These are phyloP conservation scores for Ammopiptanthus mongolicus DNA, from an alignment of 306 rosid species.

Conservation along the genomic window DNA sequence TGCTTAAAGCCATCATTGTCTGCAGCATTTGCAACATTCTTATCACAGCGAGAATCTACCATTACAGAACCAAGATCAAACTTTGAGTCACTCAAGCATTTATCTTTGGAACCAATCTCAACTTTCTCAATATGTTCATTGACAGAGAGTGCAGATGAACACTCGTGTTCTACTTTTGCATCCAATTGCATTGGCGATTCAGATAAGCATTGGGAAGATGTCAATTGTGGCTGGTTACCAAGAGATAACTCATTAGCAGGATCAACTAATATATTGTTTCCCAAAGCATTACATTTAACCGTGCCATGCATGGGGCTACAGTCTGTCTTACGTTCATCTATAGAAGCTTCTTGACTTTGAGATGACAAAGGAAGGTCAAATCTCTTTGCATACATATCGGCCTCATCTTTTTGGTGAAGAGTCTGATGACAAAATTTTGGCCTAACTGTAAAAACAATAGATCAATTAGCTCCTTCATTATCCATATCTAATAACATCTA, in stretches of 20 bases:
- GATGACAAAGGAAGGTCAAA: conserved; percentile 13
- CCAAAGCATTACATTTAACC: conserved; percentile 22
- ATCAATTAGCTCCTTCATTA: not conserved
- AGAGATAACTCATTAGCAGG: conserved; percentile 25
- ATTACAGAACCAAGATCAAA: not conserved
- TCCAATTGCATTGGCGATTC: conserved; percentile 19
- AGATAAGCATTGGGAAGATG: conserved; percentile 12
- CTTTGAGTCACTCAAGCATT: not conserved
- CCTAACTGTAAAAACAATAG: conserved; percentile 26
- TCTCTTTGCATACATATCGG: not conserved
- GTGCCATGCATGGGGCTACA: not conserved
- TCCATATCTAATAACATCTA: not conserved
- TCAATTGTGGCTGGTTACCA: conserved; percentile 1
- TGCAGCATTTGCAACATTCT: conserved; percentile 16
- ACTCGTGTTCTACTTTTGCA: conserved; percentile 7
- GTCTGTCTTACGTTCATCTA: not conserved
- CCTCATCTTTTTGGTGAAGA: not conserved
- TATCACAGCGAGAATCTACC: conserved; percentile 1
- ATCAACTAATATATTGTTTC: conserved; percentile 7
- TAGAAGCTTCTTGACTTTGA: conserved; percentile 22
- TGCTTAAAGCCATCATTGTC: not conserved
- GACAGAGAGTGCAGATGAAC: conserved; percentile 18
- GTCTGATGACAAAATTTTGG: conserved; percentile 19
- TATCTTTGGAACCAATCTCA: not conserved
- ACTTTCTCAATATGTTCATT: conserved; percentile 19